These are phyloP conservation scores for Echinochloa phyllopogon DNA, from an alignment of 176 grass and related monocot species.

Conservation along the genomic window DNA sequence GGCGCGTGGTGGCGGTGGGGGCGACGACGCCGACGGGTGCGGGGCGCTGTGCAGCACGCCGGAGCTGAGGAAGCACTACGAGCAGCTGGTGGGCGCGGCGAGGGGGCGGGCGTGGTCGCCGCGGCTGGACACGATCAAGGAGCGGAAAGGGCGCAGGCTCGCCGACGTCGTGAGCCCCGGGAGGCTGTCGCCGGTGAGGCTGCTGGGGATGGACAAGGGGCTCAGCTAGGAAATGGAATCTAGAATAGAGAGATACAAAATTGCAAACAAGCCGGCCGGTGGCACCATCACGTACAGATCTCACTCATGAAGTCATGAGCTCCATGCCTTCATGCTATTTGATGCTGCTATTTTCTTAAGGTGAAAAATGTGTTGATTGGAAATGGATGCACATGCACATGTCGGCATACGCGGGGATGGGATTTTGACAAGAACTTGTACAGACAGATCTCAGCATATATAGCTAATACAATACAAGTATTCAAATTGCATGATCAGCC, in stretches of 20 bases:
- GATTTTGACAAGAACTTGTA: not conserved
- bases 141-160: constrained; percentile 35
- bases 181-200: constrained; percentile 49
- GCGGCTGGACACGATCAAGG: constrained; percentile 78
- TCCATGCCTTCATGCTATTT: not conserved
- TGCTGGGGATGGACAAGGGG: constrained; percentile 52
- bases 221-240: not conserved
- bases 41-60: constrained; percentile 76
- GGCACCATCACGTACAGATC: not conserved
- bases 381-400: not conserved
- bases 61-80: constrained; percentile 88
- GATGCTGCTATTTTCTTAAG: not conserved
- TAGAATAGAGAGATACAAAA: not conserved
- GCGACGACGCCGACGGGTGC: not conserved
- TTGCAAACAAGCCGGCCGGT: not conserved
- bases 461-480: not conserved
- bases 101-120: constrained; percentile 76
- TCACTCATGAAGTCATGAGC: not conserved
- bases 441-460: not conserved
- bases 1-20: not conserved
- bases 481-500: not conserved
- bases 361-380: not conserved
- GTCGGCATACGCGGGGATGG: not conserved
- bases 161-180: constrained; percentile 15
- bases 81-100: constrained; percentile 63